These are phyloP conservation scores for Aspergillus sparsus DNA, from an alignment of 495 filamentous ascomycete species.

Conservation along the genomic window DNA sequence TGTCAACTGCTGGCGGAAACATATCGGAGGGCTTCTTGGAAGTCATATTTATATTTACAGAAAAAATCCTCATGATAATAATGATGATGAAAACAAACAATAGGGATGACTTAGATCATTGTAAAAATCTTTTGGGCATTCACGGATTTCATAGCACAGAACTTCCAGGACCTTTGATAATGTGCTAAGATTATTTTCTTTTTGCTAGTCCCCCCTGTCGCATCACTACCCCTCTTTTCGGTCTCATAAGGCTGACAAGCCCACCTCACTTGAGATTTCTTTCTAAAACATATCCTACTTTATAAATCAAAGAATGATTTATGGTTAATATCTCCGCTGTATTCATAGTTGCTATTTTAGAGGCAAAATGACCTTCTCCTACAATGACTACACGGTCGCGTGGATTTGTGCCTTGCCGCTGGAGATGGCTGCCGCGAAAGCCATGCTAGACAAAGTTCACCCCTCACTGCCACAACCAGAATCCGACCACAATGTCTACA, in stretches of 20 bases:
- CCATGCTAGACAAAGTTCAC: conserved; percentile 9
- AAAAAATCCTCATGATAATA: too few species aligned
- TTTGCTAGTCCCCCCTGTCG: too few species aligned
- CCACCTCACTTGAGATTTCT: not conserved
- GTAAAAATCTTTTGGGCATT: too few species aligned
- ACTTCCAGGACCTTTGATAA: too few species aligned
- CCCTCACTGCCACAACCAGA: not conserved
- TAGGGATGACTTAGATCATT: too few species aligned
- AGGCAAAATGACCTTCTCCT: not conserved
- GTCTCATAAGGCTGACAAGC: not conserved
- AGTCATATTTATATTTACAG: too few species aligned
- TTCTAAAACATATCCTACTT: not conserved
- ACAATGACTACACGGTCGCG: conserved; percentile 4
- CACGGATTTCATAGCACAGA: too few species aligned
- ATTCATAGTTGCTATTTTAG: not conserved
- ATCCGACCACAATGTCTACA: conserved; percentile 4
- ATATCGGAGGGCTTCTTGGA: too few species aligned
- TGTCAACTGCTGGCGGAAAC: too few species aligned
- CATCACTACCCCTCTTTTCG: not conserved
- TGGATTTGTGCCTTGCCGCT: conserved; percentile 10
- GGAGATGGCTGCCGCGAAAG: conserved; percentile 6
- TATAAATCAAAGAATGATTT: not conserved
- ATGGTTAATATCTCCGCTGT: too few species aligned
- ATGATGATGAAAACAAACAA: too few species aligned
- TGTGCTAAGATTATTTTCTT: too few species aligned